These are phyloP conservation scores for Boletus subcaerulescens DNA, from an alignment of 768 basidiomycete species.

Conservation along the genomic window DNA sequence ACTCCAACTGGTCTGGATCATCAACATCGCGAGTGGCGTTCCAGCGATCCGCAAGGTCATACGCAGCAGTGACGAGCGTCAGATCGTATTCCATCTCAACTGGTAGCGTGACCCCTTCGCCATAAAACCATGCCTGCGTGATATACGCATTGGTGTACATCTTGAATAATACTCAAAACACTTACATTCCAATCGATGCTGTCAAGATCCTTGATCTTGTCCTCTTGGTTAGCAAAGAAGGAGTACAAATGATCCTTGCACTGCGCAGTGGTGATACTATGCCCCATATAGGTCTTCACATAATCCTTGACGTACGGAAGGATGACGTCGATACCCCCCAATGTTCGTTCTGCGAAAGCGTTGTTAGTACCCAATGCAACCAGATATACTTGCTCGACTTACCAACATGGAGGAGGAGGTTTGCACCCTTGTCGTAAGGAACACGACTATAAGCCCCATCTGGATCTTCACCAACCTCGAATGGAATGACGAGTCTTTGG, in stretches of 20 bases:
- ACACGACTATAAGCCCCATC: slow-evolving; percentile 74
- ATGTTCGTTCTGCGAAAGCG: slow-evolving; percentile 39
- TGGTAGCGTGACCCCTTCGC: slow-evolving; percentile 49
- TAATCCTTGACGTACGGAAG: slow-evolving; percentile 57
- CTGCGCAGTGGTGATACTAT: slow-evolving; percentile 53
- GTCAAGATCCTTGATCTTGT: slow-evolving; percentile 48
- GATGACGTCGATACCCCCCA: slow-evolving; percentile 57
- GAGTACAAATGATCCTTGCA: slow-evolving; percentile 58
- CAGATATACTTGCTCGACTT: neutral
- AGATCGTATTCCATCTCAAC: slow-evolving; percentile 52
- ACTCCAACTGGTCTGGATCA: slow-evolving; percentile 33
- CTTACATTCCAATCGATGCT: slow-evolving; percentile 57
- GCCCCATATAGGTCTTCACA: slow-evolving; percentile 51
- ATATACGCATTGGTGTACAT: neutral
- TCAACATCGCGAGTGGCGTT: slow-evolving; percentile 40
- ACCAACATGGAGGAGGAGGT: slow-evolving; percentile 85
- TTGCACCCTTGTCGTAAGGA: slow-evolving; percentile 90
- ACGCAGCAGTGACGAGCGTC: slow-evolving; percentile 49
- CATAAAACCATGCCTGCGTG: slow-evolving; percentile 53
- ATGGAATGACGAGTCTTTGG: slow-evolving; percentile 76
- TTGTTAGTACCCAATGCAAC: neutral
- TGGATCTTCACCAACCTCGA: slow-evolving; percentile 69
- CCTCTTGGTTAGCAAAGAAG: slow-evolving; percentile 44
- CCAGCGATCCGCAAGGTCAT: slow-evolving; percentile 53
- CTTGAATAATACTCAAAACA: neutral